Base-by-base conservation (phyloP, 176 grass and related monocot genomes). In the Pontederia crassipes region DNA sequence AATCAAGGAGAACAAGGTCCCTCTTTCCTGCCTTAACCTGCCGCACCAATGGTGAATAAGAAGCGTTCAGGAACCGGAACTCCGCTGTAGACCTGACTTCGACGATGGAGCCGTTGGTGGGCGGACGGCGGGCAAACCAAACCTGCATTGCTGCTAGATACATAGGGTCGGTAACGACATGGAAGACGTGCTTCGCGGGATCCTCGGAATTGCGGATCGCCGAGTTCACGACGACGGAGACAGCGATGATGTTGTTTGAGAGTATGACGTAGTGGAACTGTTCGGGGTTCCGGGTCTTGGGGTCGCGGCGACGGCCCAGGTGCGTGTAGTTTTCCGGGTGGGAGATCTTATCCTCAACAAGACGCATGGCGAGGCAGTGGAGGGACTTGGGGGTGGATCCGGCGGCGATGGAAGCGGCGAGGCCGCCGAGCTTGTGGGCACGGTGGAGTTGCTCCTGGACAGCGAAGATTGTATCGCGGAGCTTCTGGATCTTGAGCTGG, bases 291-390 rank as follows among this genome's bases (percentile, higher is more conserved):
- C 17, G 7, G 57, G 65, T 28, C 32, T 40, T 40, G 51, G 75
- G 10, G 67, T 12, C 17, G 7, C 13, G 47, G 45, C 12, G 54
- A 59, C 56, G 10, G 67, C 50, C 32, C 32, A 40, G 32, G 65
- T 52, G 60, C 61, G 71, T 68, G 64, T 73, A 54, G 61, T 57
- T 13, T 62, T 79, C 79, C 26, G 86, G 83, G 77, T 84, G 79
- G n/a, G 62, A 59, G 81, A 92, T 86, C 55, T 75, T 77, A 48
- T 85, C 75, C 72, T 83, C 90, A 60, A 98, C 83, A 47, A 98
- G 88, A 73, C 88, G 93, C 93, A 98, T 92, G 55, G 93, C 84
- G 18, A 95, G 90, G 80, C 90, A 95, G 68, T 95, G 90, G 45
- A 95, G 90, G 10, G 81, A 80, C 79, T 95, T 95, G 12, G 90